A percentile compares a stretch with the other conserved stretches of the same genome.
These are phyloP conservation scores for Dactylellina cionopaga DNA, from an alignment of 2,329 filamentous ascomycete genomes.

Conservation along the genomic window DNA sequence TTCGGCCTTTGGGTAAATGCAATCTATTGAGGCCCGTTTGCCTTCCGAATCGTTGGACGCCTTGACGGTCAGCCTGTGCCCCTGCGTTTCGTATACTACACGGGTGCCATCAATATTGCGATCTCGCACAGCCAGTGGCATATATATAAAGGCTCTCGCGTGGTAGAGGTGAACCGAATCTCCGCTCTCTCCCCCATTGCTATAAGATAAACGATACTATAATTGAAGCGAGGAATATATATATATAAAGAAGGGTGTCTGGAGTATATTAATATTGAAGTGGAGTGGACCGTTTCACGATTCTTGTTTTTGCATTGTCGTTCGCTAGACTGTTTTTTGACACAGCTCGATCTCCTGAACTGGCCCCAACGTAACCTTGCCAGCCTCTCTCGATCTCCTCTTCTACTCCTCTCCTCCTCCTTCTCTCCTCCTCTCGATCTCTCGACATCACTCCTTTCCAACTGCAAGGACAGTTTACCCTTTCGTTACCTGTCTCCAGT, in stretches of 20 bases:
- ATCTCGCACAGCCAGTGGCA: not conserved
- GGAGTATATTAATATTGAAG: too few species aligned
- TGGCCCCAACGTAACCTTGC: not conserved
- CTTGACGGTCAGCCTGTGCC: not conserved
- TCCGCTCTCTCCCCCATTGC: too few species aligned
- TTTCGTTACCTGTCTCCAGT: not conserved
- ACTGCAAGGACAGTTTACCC: not conserved
- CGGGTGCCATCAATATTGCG: too few species aligned
- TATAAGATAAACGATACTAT: too few species aligned
- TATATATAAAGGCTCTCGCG: not conserved
- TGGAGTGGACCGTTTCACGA: constrained; percentile 23
- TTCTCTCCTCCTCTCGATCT: constrained; percentile 1
- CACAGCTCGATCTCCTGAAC: not conserved
- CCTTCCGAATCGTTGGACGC: not conserved
- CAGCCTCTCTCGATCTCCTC: too few species aligned
- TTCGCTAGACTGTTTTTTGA: not conserved
- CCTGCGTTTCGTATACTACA: too few species aligned
- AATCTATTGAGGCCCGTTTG: not conserved
- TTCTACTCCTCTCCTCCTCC: not conserved
- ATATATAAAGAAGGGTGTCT: too few species aligned
- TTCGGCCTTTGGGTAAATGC: too few species aligned
- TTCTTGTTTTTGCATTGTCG: constrained; percentile 37
- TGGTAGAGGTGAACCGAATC: too few species aligned
- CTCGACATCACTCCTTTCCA: not conserved
- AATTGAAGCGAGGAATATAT: too few species aligned